Percentiles rank a stretch among this genome's conserved stretches.
Evolutionary conservation across 2,329 filamentous ascomycete species (phyloP).

Genomic region (Venturia oleaginea): DNA sequence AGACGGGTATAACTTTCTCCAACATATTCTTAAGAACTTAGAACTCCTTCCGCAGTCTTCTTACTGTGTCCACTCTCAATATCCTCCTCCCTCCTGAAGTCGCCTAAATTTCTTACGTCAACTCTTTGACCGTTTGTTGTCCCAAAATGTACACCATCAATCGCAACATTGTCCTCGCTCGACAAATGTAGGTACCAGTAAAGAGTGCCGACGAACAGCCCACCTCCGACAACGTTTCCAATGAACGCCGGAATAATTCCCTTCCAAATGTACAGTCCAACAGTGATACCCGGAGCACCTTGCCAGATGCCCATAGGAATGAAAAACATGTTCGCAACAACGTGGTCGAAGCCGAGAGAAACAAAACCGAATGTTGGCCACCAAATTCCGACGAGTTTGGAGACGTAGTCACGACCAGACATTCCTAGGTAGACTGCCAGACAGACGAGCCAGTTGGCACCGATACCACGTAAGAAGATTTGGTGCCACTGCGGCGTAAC

Average conservation of each 20-base stretch:
- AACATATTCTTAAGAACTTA: too few species aligned
- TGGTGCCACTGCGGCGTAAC: constrained; percentile 18
- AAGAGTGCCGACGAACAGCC: neutral
- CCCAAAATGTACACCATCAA: neutral
- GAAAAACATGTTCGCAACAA: constrained; percentile 23
- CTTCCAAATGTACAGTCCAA: constrained; percentile 24
- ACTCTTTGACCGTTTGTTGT: neutral
- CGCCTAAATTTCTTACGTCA: neutral
- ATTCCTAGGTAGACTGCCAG: constrained; percentile 20
- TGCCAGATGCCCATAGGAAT: constrained; percentile 22
- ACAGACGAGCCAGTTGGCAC: constrained; percentile 21
- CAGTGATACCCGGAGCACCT: constrained; percentile 18
- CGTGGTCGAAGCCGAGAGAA: constrained; percentile 19
- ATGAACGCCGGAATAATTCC: constrained; percentile 21
- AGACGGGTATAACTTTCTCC: too few species aligned
- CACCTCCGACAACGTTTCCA: constrained; percentile 21
- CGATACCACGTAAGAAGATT: constrained; percentile 21
- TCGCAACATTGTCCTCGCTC: neutral
- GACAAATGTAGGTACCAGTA: constrained; percentile 12
- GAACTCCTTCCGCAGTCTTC: neutral
- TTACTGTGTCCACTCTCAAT: neutral
- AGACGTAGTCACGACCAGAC: constrained; percentile 18
- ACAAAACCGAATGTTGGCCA: constrained; percentile 22
- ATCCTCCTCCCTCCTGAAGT: neutral
- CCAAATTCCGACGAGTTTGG: constrained; percentile 24